Percentiles rank a stretch among this genome's conserved stretches.
phyloP scores from a whole-genome alignment of 768 basidiomycete genomes.

The Sutorius australiensis region DNA sequence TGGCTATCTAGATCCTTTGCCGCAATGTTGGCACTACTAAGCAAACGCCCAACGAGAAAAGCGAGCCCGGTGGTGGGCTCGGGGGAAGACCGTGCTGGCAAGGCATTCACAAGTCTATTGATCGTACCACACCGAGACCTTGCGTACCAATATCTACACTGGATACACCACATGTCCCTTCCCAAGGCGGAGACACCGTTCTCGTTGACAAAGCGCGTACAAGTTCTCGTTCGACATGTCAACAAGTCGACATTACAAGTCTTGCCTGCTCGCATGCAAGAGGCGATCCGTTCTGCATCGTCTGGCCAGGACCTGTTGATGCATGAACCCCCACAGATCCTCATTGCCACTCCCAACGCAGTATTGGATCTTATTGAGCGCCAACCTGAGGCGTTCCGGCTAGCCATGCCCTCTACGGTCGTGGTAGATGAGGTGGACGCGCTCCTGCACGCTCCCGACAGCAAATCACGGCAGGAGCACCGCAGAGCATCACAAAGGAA shows the following conservation, averaged over 20 bases:
- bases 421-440: slow-evolving; percentile 78
- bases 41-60: slow-evolving; percentile 41
- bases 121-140: slow-evolving; percentile 74
- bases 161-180: slow-evolving; percentile 53
- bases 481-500: slow-evolving; percentile 38
- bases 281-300: slow-evolving; percentile 24
- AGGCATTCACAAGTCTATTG: slow-evolving; percentile 50
- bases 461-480: slow-evolving; percentile 36
- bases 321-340: slow-evolving; percentile 54
- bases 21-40: slow-evolving; percentile 60
- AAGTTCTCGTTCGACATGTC: slow-evolving; percentile 58
- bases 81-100: slow-evolving; percentile 18
- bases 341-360: slow-evolving; percentile 71
- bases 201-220: slow-evolving; percentile 44
- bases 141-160: slow-evolving; percentile 61
- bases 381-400: slow-evolving; percentile 41
- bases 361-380: slow-evolving; percentile 51
- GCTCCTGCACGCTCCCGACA: slow-evolving; percentile 49
- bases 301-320: slow-evolving; percentile 37
- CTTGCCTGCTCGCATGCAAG: slow-evolving; percentile 26
- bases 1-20: slow-evolving; percentile 60
- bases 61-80: slow-evolving; percentile 9
- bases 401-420: slow-evolving; percentile 50
- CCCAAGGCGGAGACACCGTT: slow-evolving; percentile 30
- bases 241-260: slow-evolving; percentile 17